These are phyloP conservation scores for Neophaeococcomyces mojaviensis DNA, from an alignment of 2,329 filamentous ascomycete genomes.

Conservation along the genomic window DNA sequence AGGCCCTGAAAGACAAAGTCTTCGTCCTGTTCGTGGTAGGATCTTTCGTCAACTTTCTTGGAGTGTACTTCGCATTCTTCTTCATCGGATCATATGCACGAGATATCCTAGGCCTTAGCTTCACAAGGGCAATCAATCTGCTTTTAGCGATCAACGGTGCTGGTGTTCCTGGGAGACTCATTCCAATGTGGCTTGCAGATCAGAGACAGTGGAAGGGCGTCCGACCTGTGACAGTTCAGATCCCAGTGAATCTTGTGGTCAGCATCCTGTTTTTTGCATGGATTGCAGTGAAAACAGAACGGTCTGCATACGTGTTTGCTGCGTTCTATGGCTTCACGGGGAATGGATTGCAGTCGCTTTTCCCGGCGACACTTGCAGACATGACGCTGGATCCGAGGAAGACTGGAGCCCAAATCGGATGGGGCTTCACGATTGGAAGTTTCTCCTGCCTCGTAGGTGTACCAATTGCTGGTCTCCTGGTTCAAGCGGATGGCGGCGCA, in stretches of 20 bases:
- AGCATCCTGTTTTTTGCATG: constrained; percentile 49
- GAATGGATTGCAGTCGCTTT: constrained; percentile 57
- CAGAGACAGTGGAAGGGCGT: constrained; percentile 24
- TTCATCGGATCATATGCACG: constrained; percentile 37
- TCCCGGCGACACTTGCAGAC: constrained; percentile 59
- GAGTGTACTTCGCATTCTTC: constrained; percentile 48
- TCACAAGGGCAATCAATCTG: constrained; percentile 44
- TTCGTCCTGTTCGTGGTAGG: constrained; percentile 39
- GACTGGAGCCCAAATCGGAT: constrained; percentile 61
- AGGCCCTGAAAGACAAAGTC: constrained; percentile 43
- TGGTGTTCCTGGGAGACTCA: constrained; percentile 29
- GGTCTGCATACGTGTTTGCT: constrained; percentile 55
- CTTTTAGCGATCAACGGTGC: constrained; percentile 48
- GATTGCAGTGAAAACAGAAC: constrained; percentile 46
- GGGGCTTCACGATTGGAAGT: constrained; percentile 54
- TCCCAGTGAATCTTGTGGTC: constrained; percentile 30
- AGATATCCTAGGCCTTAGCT: constrained; percentile 40
- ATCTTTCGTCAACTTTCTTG: constrained; percentile 44
- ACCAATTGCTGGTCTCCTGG: constrained; percentile 59
- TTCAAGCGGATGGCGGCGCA: constrained; percentile 41
- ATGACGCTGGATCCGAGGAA: constrained; percentile 60
- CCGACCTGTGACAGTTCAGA: constrained; percentile 27
- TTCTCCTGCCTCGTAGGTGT: constrained; percentile 59
- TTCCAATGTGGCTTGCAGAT: constrained; percentile 28
- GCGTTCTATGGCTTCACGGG: constrained; percentile 63